phyloP scores from a whole-genome alignment of 805 yeast species.

The Kodamaea sagamina region DNA sequence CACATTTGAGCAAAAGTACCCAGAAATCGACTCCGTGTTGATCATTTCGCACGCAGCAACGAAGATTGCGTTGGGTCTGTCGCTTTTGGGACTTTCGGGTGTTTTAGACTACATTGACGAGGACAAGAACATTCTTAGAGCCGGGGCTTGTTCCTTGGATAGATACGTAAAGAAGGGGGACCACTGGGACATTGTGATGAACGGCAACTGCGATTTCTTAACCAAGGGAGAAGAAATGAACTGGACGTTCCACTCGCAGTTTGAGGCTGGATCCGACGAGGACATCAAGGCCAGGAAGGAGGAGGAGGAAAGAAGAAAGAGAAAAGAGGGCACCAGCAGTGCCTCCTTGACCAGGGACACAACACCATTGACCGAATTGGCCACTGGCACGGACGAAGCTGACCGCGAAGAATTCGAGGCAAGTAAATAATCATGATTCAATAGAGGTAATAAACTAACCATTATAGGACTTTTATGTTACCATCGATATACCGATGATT shows the following conservation, averaged over 20 bases:
- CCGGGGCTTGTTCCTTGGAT: slow-evolving; percentile 87
- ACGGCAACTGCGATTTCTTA: slow-evolving; percentile 74
- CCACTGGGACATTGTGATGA: slow-evolving; percentile 62
- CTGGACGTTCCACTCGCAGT: slow-evolving; percentile 77
- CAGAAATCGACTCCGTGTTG: slow-evolving; percentile 62
- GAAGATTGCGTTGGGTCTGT: slow-evolving; percentile 83
- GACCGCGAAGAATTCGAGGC: slow-evolving; percentile 28
- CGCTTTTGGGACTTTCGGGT: slow-evolving; percentile 54
- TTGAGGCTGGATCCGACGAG: slow-evolving; percentile 89
- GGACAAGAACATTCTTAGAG: slow-evolving; percentile 45
- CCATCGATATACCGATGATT: slow-evolving; percentile 33
- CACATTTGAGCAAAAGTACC: slow-evolving; percentile 55
- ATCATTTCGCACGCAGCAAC: slow-evolving; percentile 94
- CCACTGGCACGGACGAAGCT: slow-evolving; percentile 17
- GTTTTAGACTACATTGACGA: slow-evolving; percentile 56
- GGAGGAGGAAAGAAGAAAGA: slow-evolving; percentile 18
- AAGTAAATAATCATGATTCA: slow-evolving; percentile 21
- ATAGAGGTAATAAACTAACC: slow-evolving; percentile 13
- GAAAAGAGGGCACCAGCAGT: slow-evolving; percentile 3
- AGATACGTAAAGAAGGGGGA: slow-evolving; percentile 40
- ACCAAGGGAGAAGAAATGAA: slow-evolving; percentile 87
- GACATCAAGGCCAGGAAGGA: slow-evolving; percentile 63
- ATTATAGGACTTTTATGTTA: slow-evolving; percentile 34
- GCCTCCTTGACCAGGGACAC: slow-evolving; percentile 10
- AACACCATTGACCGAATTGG: slow-evolving; percentile 1